Evolutionary conservation across 805 yeast species (phyloP), one percentile per base, ranked within the genome.

Genomic region (Cyberlindnera bimundalis): DNA sequence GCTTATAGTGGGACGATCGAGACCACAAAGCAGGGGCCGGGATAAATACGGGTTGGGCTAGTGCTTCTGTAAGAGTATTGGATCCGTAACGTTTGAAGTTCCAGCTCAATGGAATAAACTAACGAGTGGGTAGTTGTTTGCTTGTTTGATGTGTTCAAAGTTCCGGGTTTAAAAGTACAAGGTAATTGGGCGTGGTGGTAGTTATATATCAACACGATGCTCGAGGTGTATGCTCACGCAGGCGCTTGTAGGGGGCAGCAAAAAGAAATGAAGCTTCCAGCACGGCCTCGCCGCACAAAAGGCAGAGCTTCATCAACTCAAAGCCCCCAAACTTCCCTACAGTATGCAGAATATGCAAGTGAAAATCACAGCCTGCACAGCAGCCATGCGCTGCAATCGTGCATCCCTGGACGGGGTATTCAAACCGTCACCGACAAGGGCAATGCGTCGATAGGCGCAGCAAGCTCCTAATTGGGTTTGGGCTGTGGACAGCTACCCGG

Each of bases 141-240:
- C n/a, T n/a, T n/a, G n/a, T n/a, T n/a, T n/a, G n/a, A n/a, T n/a
- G n/a, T n/a, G n/a, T n/a, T n/a, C n/a, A n/a, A n/a, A n/a, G n/a
- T n/a, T n/a, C n/a, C n/a, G n/a, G n/a, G n/a, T n/a, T n/a, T n/a
- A n/a, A n/a, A n/a, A n/a, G 10, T 21, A 21, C 24, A 6, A 21
- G 24, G 24, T 21, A 21, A 13, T 18, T 12, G 35, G 35, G 19
- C 18, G 13, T 18, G 31, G 37, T 33, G 34, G 29, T 26, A 17
- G 45, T 41, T 41, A 37, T 41, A 41, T 41, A 41, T 33, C 39
- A 37, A 14, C 34, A 21, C 34, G 18, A 30, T 33, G 29, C 33
- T 19, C 15, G 23, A 25, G 6, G 29, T 15, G 43, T 32, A 40
- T 17, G 37, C 26, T 14, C 27, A 40, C 15, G 44, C 37, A 33